Conservation (phyloP, 768 basidiomycete species). For the Podaxis sp. region DNA sequence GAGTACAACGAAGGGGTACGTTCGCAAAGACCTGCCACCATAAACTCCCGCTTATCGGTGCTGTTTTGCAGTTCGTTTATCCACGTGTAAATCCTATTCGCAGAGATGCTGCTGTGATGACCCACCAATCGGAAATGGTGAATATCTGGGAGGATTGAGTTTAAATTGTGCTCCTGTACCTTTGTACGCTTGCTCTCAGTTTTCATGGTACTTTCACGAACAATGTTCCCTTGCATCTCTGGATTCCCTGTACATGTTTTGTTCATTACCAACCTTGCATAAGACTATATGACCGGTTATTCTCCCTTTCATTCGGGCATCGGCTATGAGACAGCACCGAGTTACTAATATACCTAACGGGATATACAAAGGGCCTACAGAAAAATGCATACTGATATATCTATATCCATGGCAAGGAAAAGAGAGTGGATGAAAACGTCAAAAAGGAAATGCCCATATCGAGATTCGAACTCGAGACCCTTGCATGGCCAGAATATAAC, state of each 20-base stretch:
- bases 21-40: slow-evolving; percentile 7
- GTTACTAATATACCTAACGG: not conserved
- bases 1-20: slow-evolving; percentile 81
- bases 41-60: not conserved
- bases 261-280: not conserved
- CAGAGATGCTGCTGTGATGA: slow-evolving; percentile 81
- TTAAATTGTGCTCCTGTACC: not conserved
- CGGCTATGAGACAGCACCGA: no score
- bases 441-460: slow-evolving; percentile 43
- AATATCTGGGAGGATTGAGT: slow-evolving; percentile 48
- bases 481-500: slow-evolving; percentile 45
- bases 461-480: slow-evolving; percentile 58
- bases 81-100: slow-evolving; percentile 78
- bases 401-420: not conserved
- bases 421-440: no score
- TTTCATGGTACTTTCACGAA: not conserved
- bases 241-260: not conserved
- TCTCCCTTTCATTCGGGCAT: not conserved
- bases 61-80: slow-evolving; percentile 64
- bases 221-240: not conserved
- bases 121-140: slow-evolving; percentile 78
- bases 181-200: not conserved
- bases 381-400: not conserved
- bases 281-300: not conserved
- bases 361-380: not conserved